Conservation (phyloP, 2,329 filamentous ascomycete genomes). For the Uncinocarpus reesii region DNA sequence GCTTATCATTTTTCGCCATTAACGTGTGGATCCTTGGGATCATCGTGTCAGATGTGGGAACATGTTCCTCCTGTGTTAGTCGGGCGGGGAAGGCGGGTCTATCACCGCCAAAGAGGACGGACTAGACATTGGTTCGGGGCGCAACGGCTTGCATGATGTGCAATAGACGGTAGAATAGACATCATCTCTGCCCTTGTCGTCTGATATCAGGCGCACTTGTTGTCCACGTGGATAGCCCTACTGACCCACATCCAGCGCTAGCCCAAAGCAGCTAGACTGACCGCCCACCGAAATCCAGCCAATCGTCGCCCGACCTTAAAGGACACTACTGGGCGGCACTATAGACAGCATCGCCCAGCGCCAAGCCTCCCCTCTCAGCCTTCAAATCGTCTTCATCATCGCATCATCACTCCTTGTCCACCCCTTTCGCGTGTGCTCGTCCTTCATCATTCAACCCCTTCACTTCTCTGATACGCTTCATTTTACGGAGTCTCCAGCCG, state of each 20-base stretch:
- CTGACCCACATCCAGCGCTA: not conserved
- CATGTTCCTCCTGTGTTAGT: not conserved
- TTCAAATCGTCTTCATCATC: not conserved
- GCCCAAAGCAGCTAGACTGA: not conserved
- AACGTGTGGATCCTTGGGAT: conserved; percentile 83
- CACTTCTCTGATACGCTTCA: not conserved
- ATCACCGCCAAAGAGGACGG: not conserved
- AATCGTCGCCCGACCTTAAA: not conserved
- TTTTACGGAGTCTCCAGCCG: not conserved
- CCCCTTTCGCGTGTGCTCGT: not conserved
- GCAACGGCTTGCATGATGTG: no score
- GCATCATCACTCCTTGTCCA: not conserved
- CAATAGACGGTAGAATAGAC: no score
- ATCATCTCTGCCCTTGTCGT: no score
- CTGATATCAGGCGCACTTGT: no score
- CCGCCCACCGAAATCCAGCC: not conserved
- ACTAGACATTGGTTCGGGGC: no score
- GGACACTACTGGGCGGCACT: not conserved
- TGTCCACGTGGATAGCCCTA: not conserved
- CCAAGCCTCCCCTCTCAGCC: conserved; percentile 11
- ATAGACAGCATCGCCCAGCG: not conserved
- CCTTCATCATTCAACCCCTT: not conserved
- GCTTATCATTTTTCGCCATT: conserved; percentile 67
- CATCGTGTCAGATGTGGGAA: conserved; percentile 57
- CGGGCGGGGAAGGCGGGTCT: not conserved